These are phyloP conservation scores for Cladosporium sp. DNA, from an alignment of 2,329 filamentous ascomycete genomes.

Conservation along the genomic window DNA sequence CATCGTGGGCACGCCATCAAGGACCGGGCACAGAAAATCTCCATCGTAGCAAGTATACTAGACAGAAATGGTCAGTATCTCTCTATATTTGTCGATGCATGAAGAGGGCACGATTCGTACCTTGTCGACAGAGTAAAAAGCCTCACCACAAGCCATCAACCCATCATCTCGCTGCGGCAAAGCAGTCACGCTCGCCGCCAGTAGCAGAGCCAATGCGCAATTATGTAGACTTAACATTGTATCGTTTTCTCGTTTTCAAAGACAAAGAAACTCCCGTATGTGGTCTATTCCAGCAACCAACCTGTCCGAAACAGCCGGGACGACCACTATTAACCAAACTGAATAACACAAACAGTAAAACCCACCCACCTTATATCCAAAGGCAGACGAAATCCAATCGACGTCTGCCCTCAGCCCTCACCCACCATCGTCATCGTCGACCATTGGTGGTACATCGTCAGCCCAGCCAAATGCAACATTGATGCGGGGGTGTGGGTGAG, in stretches of 20 bases:
- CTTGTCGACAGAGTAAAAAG: slow-evolving; percentile 1
- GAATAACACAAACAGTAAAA: neutral
- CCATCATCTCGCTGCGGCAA: neutral
- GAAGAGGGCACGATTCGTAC: neutral
- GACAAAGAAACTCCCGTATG: neutral
- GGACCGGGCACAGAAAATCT: slow-evolving; percentile 40
- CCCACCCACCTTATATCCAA: neutral
- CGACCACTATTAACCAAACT: neutral
- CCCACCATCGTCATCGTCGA: neutral
- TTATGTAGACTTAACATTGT: neutral
- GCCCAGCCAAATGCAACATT: neutral
- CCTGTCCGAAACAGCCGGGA: neutral
- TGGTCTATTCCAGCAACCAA: neutral
- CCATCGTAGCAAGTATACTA: slow-evolving; percentile 43
- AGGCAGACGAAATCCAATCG: neutral
- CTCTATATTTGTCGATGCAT: neutral
- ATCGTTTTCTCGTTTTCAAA: neutral
- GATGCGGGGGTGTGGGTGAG: slow-evolving; percentile 4
- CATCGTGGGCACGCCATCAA: slow-evolving; percentile 37
- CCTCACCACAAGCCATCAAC: slow-evolving; percentile 10
- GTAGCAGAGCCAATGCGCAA: neutral
- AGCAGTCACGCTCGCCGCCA: neutral
- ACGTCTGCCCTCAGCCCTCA: neutral
- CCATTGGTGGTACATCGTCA: neutral
- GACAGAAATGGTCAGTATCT: neutral